Conservation (phyloP, 1,284 basidiomycete genomes). For the Laetiporus sulphureus region DNA sequence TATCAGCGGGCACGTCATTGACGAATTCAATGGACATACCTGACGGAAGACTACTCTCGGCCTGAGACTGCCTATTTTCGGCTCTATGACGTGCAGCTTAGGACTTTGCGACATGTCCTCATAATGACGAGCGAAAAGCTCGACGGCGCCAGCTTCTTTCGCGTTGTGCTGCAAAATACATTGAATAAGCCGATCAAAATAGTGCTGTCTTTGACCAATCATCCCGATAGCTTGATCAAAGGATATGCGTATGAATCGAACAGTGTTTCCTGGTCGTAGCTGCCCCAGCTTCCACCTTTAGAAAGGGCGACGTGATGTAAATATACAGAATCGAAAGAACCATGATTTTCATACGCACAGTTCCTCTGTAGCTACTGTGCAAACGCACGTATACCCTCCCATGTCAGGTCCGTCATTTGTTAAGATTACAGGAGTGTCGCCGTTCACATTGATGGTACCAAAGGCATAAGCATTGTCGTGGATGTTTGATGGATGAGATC, state of each 20-base stretch:
- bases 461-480: constrained; percentile 62
- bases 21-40: constrained; percentile 19
- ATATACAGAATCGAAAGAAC: not conserved
- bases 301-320: no score
- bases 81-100: constrained; percentile 27
- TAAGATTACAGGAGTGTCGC: constrained; percentile 67
- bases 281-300: constrained; percentile 61
- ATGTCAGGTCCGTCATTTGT: constrained; percentile 59
- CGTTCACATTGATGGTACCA: constrained; percentile 61
- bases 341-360: constrained; percentile 29
- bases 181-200: constrained; percentile 7
- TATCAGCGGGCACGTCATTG: not conserved
- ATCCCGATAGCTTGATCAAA: constrained; percentile 28
- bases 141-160: not conserved
- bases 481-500: constrained; percentile 68
- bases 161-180: no score
- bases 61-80: constrained; percentile 9
- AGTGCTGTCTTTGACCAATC: not conserved
- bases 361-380: constrained; percentile 45
- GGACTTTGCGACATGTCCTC: constrained; percentile 22
- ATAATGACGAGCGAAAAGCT: not conserved
- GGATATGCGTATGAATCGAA: constrained; percentile 43
- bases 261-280: constrained; percentile 42
- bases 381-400: constrained; percentile 57
- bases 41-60: constrained; percentile 38